Percentiles rank a stretch among this genome's conserved stretches.
Conservation (phyloP, 805 yeast species). For the Ogataea philodendri region DNA sequence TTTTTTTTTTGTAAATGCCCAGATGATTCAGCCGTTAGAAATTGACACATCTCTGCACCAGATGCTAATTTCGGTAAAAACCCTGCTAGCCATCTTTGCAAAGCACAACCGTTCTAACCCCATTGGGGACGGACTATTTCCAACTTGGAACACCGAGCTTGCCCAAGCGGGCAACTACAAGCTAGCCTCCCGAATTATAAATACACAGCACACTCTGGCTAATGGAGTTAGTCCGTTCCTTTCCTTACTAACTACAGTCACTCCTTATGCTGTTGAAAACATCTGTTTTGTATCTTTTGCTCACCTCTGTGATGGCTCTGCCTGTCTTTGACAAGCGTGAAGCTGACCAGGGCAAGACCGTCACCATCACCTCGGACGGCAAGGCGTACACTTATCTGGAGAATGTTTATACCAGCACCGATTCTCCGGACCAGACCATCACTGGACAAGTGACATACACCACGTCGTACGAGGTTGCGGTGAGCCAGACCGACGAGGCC, state of each 20-base stretch:
- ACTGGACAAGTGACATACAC: conserved; percentile 22
- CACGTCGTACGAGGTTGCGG: conserved; percentile 14
- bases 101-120: too few species aligned
- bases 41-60: conserved; percentile 10
- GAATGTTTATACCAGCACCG: conserved; percentile 31
- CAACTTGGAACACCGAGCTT: background rate
- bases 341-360: conserved; percentile 14
- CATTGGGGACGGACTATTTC: background rate
- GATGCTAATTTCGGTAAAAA: conserved; percentile 3
- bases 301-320: conserved; percentile 14
- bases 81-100: conserved; percentile 9
- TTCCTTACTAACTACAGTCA: conserved; percentile 12
- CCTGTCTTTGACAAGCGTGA: conserved; percentile 14
- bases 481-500: conserved; percentile 5
- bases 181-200: conserved; percentile 10
- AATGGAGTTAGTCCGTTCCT: conserved; percentile 1
- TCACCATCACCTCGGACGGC: conserved; percentile 22
- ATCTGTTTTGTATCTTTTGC: conserved; percentile 13
- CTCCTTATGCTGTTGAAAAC: conserved; percentile 15
- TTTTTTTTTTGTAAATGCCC: too few species aligned
- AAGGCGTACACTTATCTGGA: conserved; percentile 22
- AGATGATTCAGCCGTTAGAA: too few species aligned
- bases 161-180: conserved; percentile 5
- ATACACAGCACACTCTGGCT: conserved; percentile 1
- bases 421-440: conserved; percentile 21